A percentile compares a stretch with the other conserved stretches of the same genome.
phyloP scores from a whole-genome alignment of 2,329 filamentous ascomycete genomes.

The Colletotrichum sp. region DNA sequence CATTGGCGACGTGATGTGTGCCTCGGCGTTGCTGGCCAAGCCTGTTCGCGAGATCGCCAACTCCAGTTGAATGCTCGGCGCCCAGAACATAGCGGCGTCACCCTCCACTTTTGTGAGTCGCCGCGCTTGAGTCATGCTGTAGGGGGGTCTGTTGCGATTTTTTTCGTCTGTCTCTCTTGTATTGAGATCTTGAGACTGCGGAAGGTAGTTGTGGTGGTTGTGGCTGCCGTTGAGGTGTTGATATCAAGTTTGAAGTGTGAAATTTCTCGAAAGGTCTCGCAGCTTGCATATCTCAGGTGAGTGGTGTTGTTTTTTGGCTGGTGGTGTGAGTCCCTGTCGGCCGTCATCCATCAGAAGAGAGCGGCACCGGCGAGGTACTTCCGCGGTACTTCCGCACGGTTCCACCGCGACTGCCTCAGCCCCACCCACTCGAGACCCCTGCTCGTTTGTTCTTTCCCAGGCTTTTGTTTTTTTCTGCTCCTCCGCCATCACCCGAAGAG shows the following conservation, averaged over 20 bases:
- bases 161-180: not conserved
- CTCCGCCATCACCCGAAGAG: not conserved
- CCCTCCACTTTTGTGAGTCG: conserved; percentile 10
- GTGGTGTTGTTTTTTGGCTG: not conserved
- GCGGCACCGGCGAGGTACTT: not conserved
- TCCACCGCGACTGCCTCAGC: not conserved
- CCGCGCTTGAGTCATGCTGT: conserved; percentile 1
- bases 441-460: not conserved
- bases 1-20: conserved; percentile 15
- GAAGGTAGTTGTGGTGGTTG: not conserved
- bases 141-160: not conserved
- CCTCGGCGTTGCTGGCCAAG: conserved; percentile 10
- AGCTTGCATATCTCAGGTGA: not conserved
- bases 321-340: not conserved
- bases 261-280: conserved; percentile 8
- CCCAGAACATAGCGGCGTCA: conserved; percentile 12
- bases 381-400: conserved; percentile 6
- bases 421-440: not conserved
- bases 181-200: not conserved
- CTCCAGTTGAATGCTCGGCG: conserved; percentile 16
- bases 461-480: not conserved
- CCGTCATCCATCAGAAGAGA: not conserved
- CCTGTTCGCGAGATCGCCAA: conserved; percentile 15
- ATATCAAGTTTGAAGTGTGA: not conserved
- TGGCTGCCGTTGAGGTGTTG: not conserved